Conservation (phyloP, 768 basidiomycete species). For the Tephrocybe sp. region DNA sequence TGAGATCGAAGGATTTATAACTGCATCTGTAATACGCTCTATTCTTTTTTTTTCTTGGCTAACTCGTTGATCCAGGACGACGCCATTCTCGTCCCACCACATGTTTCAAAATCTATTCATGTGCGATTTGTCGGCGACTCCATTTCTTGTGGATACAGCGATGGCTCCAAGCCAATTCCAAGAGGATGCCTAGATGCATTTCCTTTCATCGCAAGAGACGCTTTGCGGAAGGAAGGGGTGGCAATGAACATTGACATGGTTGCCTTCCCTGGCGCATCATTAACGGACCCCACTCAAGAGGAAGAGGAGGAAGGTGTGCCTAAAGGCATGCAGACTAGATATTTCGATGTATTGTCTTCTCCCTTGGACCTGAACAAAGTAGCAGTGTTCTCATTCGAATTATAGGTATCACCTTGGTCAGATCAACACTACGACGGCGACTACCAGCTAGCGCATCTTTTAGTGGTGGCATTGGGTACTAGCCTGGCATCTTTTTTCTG, state of each 20-base stretch:
- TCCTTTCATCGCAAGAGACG: conserved; percentile 7
- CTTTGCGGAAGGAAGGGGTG: conserved; percentile 3
- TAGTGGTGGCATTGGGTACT: conserved; percentile 8
- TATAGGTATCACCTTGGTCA: conserved; percentile 3
- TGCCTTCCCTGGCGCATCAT: conserved; percentile 5
- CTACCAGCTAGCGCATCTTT: neutral
- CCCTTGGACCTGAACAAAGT: neutral
- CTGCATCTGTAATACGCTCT: neutral
- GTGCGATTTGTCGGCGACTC: conserved; percentile 5
- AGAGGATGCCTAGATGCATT: conserved; percentile 10
- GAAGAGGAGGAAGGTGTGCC: neutral
- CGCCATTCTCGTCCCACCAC: neutral
- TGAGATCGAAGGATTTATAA: conserved; percentile 8
- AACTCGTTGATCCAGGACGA: neutral
- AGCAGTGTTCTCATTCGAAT: neutral
- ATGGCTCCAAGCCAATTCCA: conserved; percentile 3
- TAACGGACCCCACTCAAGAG: conserved; percentile 4
- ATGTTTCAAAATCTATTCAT: neutral
- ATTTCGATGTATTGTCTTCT: neutral
- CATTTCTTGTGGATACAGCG: conserved; percentile 8
- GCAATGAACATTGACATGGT: conserved; percentile 8
- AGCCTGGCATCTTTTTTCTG: neutral
- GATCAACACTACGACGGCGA: neutral
- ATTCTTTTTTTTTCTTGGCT: neutral
- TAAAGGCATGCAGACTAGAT: conserved; percentile 4